Base-by-base conservation (phyloP, 2,329 filamentous ascomycete species). In the Emmonsiellopsis sp. region DNA sequence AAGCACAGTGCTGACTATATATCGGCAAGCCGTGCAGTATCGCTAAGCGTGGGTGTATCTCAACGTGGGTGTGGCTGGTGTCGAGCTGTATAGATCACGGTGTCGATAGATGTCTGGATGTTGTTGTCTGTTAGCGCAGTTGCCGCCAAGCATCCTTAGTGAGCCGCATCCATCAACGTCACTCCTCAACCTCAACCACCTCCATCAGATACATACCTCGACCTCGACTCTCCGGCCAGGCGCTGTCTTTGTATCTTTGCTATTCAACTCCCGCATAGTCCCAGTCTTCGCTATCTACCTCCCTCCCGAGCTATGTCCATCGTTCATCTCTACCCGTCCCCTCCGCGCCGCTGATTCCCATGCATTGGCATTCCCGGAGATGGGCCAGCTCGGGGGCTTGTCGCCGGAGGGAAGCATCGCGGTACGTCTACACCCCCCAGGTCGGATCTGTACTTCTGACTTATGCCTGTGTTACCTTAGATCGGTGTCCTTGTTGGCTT, bases 401-500 rank as follows among this genome's bases (percentile, higher is more conserved):
- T 89, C 87, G 73, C 84, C 87, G 60, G 82, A 81, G 69, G 86
- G 85, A 75, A 88, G 83, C 70, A 84, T 90, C 72, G 84, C 84
- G 72, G 86, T 88, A 78, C 60, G 84, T 72, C 34, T 9, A 51
- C 49, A 37, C n/a, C 54, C 32, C 46, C 45, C 55, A 31, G 41
- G 26, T 51, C 37, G 53, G 44, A 55, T 13, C 7, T 35, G 31
- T 16, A 37, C 43, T 34, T 35, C 44, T 50, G 10, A 34, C 31
- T 45, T 6, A 48, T 50, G 11, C 5, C 38, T 40, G 30, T 38
- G 60, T 59, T 63, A 63, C 60, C 56, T 51, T 66, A 94, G 89
- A 80, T 97, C 66, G 93, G 93, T 65, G 90, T 98, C 67, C 73
- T 96, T 59, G 92, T 96, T 67, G 93, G 93, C 63, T 80, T 98